These are phyloP conservation scores for Athelia sp. DNA, from an alignment of 1,284 basidiomycete species.

Conservation along the genomic window DNA sequence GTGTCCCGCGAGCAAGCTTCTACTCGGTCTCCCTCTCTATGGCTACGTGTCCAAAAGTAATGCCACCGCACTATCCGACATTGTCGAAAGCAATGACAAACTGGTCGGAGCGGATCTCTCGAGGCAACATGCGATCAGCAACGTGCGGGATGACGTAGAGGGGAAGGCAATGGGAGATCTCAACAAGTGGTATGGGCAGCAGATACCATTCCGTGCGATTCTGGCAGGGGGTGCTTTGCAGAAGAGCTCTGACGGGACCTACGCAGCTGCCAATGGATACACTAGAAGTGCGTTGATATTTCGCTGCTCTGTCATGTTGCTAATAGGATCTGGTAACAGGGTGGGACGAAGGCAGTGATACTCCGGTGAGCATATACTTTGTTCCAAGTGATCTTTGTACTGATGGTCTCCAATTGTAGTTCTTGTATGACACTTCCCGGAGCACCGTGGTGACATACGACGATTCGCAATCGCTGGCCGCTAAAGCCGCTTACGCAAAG, in stretches of 20 bases:
- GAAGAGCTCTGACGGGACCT: conserved; percentile 37
- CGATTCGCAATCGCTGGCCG: conserved; percentile 62
- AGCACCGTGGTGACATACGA: conserved; percentile 67
- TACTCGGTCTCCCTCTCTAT: conserved; percentile 73
- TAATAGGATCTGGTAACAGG: conserved; percentile 17
- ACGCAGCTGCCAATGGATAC: conserved; percentile 41
- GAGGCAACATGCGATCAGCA: background rate
- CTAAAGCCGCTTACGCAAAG: conserved; percentile 63
- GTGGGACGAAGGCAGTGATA: conserved; percentile 72
- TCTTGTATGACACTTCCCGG: conserved; percentile 35
- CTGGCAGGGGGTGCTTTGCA: conserved; percentile 53
- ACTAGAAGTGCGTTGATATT: conserved; percentile 34
- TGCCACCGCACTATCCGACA: conserved; percentile 29
- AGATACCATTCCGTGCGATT: conserved; percentile 58
- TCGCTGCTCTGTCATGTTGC: conserved; percentile 4
- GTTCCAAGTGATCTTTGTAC: background rate
- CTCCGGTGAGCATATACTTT: conserved; percentile 32
- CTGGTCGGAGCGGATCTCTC: background rate
- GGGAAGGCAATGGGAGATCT: conserved; percentile 18
- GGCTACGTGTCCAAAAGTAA: conserved; percentile 49
- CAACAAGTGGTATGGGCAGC: conserved; percentile 34
- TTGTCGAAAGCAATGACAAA: background rate
- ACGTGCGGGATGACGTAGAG: background rate
- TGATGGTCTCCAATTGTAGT: conserved; percentile 18
- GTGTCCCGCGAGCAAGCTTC: conserved; percentile 66